A percentile compares a stretch with the other conserved stretches of the same genome.
These are phyloP conservation scores for Penicillium canescens DNA, from an alignment of 495 filamentous ascomycete species.

Conservation along the genomic window DNA sequence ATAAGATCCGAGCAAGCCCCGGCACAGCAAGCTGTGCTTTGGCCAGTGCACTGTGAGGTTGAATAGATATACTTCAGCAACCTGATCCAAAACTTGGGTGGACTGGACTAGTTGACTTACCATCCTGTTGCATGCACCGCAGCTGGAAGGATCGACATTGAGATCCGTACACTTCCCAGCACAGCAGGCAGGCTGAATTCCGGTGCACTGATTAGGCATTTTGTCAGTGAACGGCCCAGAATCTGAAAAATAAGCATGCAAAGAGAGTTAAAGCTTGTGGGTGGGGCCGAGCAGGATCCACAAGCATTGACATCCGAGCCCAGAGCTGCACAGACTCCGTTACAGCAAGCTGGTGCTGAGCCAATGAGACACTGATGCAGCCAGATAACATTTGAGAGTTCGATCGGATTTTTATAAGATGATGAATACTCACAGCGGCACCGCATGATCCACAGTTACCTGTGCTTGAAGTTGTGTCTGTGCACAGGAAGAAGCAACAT, in stretches of 20 bases:
- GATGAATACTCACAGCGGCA: conserved; percentile 4
- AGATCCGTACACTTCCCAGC: conserved; percentile 16
- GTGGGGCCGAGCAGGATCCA: conserved; percentile 14
- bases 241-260: too few relatives aligned
- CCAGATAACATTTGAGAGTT: not conserved
- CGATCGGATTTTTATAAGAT: too few relatives aligned
- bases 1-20: conserved; percentile 13
- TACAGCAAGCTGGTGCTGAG: conserved; percentile 17
- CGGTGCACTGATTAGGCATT: conserved; percentile 8
- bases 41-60: not conserved
- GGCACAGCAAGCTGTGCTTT: conserved; percentile 11
- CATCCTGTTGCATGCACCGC: conserved; percentile 10
- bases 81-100: not conserved
- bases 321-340: conserved; percentile 16
- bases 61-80: not conserved
- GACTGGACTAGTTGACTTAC: conserved; percentile 1
- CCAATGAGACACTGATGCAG: conserved; percentile 13
- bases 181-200: conserved; percentile 15
- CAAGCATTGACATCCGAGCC: conserved; percentile 7
- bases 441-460: conserved; percentile 20
- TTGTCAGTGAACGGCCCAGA: not conserved
- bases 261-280: not conserved
- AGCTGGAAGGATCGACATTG: conserved; percentile 1
- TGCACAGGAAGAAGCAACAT: conserved; percentile 23
- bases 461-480: conserved; percentile 6